phyloP scores from a whole-genome alignment of 305 asterid species.

The Euphrasia arctica region DNA sequence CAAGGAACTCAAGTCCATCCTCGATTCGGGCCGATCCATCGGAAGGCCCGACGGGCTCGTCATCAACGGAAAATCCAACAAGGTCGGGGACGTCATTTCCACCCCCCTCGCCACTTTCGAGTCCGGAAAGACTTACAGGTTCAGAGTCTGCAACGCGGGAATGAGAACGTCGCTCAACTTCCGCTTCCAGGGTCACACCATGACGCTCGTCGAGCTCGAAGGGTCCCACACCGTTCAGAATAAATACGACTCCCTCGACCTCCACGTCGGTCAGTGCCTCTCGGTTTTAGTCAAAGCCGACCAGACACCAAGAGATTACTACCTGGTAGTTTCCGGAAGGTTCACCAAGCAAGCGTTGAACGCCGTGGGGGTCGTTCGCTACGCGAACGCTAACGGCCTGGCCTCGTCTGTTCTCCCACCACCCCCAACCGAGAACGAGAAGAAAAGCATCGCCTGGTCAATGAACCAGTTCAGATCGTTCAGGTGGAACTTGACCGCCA shows the following conservation, averaged over 20 bases:
- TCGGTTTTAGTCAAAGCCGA: conserved; percentile 67
- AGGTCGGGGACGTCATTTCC: conserved; percentile 41
- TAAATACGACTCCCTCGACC: conserved; percentile 56
- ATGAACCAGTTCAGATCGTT: conserved; percentile 81
- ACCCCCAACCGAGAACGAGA: conserved; percentile 56
- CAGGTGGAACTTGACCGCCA: conserved; percentile 84
- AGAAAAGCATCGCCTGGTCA: conserved; percentile 68
- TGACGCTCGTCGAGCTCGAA: conserved; percentile 74
- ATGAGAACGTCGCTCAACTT: conserved; percentile 58
- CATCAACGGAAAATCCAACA: conserved; percentile 57
- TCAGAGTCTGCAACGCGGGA: conserved; percentile 74
- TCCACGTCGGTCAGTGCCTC: conserved; percentile 81
- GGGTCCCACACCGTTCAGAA: conserved; percentile 86
- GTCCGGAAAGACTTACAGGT: conserved; percentile 67
- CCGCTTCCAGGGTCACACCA: conserved; percentile 66
- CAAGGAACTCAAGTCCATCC: conserved; percentile 44
- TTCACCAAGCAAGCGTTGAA: conserved; percentile 40
- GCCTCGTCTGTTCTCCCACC: conserved; percentile 51
- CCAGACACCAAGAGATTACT: conserved; percentile 57
- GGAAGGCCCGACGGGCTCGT: conserved; percentile 73
- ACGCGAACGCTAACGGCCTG: conserved; percentile 40
- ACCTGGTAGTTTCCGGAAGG: conserved; percentile 68
- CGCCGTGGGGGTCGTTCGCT: conserved; percentile 51
- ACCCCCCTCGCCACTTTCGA: conserved; percentile 56
- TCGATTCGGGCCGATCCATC: conserved; percentile 57